Base-by-base conservation (phyloP, 768 basidiomycete species). In the Collybiopsis luxurians region DNA sequence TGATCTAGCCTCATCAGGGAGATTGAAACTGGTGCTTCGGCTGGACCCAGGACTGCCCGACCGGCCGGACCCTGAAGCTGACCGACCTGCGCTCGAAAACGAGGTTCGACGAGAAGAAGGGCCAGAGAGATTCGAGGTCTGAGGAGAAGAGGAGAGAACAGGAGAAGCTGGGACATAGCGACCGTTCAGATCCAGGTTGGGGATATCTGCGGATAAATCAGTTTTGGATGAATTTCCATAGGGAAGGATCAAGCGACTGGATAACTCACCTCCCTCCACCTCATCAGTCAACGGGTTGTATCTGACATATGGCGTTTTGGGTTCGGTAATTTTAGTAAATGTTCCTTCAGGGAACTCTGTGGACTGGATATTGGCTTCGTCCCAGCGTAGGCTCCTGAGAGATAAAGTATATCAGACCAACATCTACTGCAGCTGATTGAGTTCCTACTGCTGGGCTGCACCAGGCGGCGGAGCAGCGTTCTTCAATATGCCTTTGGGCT, bases 271-370 rank as follows among this genome's bases (percentile, higher is more conserved):
- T 60, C 89, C 86, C 71, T 94, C 92, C 42, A 93, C 73, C 53
- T 82, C 81, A 69, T 94, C 92, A n/a, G 87, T 87, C 67, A 89
- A 87, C 2, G 91, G 81, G 64, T 94, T 90, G 71, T 94, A 95
- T 62, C 92, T 79, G 53, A 98, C 95, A 71, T 90, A 98, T 1
- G 95, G 95, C 10, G 95, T 98, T 81, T 98, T 98, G 53, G 95
- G 95, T 66, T 98, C 95, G 2, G 92, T 94, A 66, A 98, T 98
- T 83, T 97, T 98, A 95, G 97, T 98, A 67, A 94, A 76, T 61
- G 92, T 95, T 66, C 96, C 94, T 72, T 96, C 96, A 79, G 90
- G 85, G 62, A 93, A 86, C 72, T 98, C 95, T 1, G 95, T 97
- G 65, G 91, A 71, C 24, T 92, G 91, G 34, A 98, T 79, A 67